Base-by-base conservation (phyloP, 371 early-diverging fungal species). In the Rhizomucor miehei region DNA sequence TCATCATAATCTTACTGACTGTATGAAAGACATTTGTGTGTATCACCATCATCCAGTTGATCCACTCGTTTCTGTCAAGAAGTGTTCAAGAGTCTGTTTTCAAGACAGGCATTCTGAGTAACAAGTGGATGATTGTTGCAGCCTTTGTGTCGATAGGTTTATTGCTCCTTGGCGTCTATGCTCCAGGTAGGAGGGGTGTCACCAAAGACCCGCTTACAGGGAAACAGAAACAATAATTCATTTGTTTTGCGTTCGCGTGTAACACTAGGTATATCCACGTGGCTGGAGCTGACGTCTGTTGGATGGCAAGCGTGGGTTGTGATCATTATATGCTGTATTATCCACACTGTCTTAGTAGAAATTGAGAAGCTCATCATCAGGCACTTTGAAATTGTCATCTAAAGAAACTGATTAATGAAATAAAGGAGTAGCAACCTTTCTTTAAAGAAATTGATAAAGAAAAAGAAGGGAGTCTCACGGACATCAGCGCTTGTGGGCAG, bases 1-100 rank as follows among this genome's bases (percentile, higher is more conserved):
- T 1, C 1, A 3, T 44, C 21, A 13, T 23, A 24, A 29, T 19
- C 19, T 47, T 39, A 44, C 38, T 16, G 16, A 51, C 19, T 49
- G 11, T 9, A 45, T 25, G 39, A 46, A 21, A 89, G 44, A 86
- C 92, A 10, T 95, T 92, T 69, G 67, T 81, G 9, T 73, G 80
- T 21, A 65, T 95, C 60, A 92, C 89, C 23, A 76, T 81, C 5
- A 72, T 92, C 60, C 94, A 94, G 69, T 75, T 95, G 20, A 63
- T 81, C 25, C 91, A 94, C 63, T 80, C 85, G 1, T 94, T 95
- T 66, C 59, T 89, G 23, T 88, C 91, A 11, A 75, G 92, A 17
- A 85, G 86, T 41, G 71, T 92, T 35, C 69, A 73, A 11, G 62
- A 71, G 16, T 87, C 88, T 44, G 62, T 92, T n/a, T 87, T 94